Base-by-base conservation (phyloP, 106 monocot species). In the Platanthera zijinensis region DNA sequence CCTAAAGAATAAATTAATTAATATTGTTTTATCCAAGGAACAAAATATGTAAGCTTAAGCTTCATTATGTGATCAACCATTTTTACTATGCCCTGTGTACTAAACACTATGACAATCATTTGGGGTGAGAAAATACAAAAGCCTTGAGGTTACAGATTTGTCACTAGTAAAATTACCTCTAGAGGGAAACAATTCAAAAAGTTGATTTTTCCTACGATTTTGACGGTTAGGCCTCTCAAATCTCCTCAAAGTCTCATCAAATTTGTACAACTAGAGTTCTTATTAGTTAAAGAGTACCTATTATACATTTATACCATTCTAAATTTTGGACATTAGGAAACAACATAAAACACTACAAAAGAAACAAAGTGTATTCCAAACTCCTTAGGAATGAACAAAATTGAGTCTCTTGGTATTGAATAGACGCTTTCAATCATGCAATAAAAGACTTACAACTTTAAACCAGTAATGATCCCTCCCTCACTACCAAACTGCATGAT, bases 151-250 rank as follows among this genome's bases (percentile, higher is more conserved):
- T 74, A 25, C 74, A 68, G 15, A 71, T 71, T 5, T 17, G 8
- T 52, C 21, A 68, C 2, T 28, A 68, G 51, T 8, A 57, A 48
- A 10, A 72, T 74, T 85, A 94, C 97, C 97, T 88, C 66, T 89
- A 59, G 85, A 88, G 51, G 94, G 89, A 84, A 80, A 81, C 21
- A 99, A 79, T 77, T 99, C 97, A 90, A 94, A 99, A 39, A 99
- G 89, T 64, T 92, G 97, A 48, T 90, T 88, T 82, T 99, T 94
- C 97, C 97, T 94, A 10, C 97, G 97, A 28, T 88, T 94, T 14
- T 88, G 80, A 12, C 75, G 90, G 78, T 99, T 92, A 73, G 99
- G 99, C 76, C 54, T 99, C 84, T 97, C 96, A 81, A 97, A 93
- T 86, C 96, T 90, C 17, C 86, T 79, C 22, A 80, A 78, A 19